These are phyloP conservation scores for Rhizophlyctis rosea DNA, from an alignment of 192 early-diverging fungal species.

Conservation along the genomic window DNA sequence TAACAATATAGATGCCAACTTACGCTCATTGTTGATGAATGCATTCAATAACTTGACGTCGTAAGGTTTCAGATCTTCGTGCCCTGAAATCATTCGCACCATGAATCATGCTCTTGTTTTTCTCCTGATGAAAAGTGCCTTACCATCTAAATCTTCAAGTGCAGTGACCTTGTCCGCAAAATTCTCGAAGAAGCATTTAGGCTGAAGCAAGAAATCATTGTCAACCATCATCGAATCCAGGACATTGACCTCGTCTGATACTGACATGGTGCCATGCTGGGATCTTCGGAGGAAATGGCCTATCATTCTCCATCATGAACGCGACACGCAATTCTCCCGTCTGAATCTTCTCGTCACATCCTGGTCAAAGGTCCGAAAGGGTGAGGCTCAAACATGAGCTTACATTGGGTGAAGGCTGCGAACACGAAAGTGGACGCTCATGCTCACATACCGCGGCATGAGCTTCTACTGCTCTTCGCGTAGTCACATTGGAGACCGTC, in stretches of 20 bases:
- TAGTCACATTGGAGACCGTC: constrained; percentile 11
- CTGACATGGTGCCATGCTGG: constrained; percentile 7
- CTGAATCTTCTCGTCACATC: constrained; percentile 7
- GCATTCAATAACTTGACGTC: neutral
- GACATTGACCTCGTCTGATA: neutral
- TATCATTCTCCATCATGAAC: constrained; percentile 2
- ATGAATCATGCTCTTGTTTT: too few species aligned
- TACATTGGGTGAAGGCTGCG: too few species aligned
- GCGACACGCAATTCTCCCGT: constrained; percentile 1
- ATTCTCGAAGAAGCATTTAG: constrained; percentile 15
- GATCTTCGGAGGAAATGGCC: neutral
- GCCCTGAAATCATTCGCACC: neutral
- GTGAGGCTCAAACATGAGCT: too few species aligned
- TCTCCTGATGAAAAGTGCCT: too few species aligned
- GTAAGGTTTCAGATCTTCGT: neutral
- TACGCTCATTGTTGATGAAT: neutral
- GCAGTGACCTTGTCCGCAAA: constrained; percentile 1
- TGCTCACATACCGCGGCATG: too few species aligned
- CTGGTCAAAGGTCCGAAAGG: too few species aligned
- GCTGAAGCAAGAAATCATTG: neutral
- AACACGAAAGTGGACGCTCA: too few species aligned
- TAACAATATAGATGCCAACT: too few species aligned
- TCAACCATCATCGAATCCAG: too few species aligned
- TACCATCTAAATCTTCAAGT: too few species aligned
- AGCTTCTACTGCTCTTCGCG: constrained; percentile 13